Conservation (phyloP, 768 basidiomycete genomes). For the Boletus edulis region DNA sequence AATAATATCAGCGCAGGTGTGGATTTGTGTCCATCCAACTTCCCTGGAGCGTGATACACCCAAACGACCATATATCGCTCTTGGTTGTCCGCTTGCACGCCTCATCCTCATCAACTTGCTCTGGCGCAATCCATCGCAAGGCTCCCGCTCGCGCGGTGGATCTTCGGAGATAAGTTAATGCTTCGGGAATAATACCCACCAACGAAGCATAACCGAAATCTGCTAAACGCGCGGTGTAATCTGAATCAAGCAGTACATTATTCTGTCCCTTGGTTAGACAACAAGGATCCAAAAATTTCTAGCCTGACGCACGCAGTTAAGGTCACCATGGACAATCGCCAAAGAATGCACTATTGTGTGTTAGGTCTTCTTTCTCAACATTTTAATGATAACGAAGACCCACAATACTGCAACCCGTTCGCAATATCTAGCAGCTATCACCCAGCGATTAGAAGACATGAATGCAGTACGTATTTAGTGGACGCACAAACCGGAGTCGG, state of each 20-base stretch:
- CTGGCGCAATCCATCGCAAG: conserved; percentile 43
- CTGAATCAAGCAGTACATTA: conserved; percentile 14
- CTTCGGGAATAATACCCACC: conserved; percentile 2
- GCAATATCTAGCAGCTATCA: background rate
- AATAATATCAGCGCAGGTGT: background rate
- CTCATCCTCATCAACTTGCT: background rate
- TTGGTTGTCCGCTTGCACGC: background rate
- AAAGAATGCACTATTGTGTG: conserved; percentile 6
- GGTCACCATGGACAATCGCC: conserved; percentile 9
- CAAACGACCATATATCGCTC: background rate
- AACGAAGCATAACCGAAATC: conserved; percentile 42
- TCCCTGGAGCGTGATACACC: background rate
- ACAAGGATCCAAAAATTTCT: too few species aligned
- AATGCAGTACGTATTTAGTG: conserved; percentile 13
- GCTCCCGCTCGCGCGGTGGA: conserved; percentile 34
- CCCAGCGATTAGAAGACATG: background rate
- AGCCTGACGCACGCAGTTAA: background rate
- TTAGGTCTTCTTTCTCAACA: background rate
- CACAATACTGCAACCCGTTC: background rate
- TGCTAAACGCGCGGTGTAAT: conserved; percentile 36
- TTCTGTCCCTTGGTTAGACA: conserved; percentile 1
- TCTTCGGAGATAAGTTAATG: background rate
- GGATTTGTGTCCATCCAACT: background rate
- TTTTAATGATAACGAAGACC: background rate
- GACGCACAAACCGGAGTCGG: conserved; percentile 12